Evolutionary conservation across 371 early-diverging fungal genomes (phyloP).

Genomic region (Mortierella sp.): DNA sequence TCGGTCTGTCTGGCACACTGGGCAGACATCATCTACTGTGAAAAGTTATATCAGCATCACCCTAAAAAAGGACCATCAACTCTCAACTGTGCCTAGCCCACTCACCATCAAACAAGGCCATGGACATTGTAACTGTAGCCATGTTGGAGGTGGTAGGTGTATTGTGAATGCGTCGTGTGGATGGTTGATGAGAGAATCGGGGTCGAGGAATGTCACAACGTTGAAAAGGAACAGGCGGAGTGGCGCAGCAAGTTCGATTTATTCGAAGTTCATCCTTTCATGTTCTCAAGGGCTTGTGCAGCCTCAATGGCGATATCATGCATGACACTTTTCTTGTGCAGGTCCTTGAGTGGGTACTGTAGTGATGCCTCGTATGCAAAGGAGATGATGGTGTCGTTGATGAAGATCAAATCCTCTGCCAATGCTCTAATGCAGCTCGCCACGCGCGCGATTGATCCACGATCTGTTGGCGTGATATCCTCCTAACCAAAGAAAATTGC

Average conservation of each 20-base stretch:
- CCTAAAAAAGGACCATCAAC: constrained; percentile 1
- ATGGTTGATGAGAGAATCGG: no score
- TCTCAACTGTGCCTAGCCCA: not conserved
- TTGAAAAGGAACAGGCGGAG: no score
- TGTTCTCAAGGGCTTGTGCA: constrained; percentile 26
- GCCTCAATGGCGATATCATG: constrained; percentile 60
- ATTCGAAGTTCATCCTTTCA: constrained; percentile 30
- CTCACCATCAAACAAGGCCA: constrained; percentile 24
- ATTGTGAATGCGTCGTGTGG: not conserved
- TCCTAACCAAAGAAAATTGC: no score
- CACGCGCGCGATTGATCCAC: constrained; percentile 88
- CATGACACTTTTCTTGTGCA: constrained; percentile 69
- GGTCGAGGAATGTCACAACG: no score
- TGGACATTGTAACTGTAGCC: constrained; percentile 19
- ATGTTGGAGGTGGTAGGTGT: not conserved
- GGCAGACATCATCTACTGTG: constrained; percentile 83
- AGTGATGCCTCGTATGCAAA: constrained; percentile 92
- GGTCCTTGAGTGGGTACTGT: constrained; percentile 68
- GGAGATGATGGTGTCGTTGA: constrained; percentile 87
- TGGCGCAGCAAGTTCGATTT: no score
- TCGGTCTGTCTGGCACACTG: constrained; percentile 94
- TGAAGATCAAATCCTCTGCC: constrained; percentile 76
- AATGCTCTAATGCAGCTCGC: constrained; percentile 86
- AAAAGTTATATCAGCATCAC: not conserved
- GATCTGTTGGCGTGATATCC: constrained; percentile 70